A percentile compares a stretch with the other conserved stretches of the same genome.
phyloP scores from a whole-genome alignment of 495 filamentous ascomycete species.

The Glarea lozoyensis region DNA sequence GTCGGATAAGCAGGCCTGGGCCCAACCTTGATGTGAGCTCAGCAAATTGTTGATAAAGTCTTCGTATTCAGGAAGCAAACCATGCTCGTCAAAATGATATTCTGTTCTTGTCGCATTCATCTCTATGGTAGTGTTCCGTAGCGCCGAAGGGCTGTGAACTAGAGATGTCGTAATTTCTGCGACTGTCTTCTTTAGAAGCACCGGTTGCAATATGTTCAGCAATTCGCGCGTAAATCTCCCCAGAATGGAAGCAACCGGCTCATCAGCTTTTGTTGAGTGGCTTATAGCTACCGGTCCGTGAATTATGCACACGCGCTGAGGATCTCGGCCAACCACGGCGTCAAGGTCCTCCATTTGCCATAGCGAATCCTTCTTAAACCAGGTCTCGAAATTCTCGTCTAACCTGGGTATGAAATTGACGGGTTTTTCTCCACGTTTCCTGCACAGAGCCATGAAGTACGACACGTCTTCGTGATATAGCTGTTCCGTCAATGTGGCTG shows the following conservation, averaged over 20 bases:
- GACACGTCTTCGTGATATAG: conserved; percentile 93
- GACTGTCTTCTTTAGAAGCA: too few species aligned
- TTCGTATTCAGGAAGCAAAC: too few species aligned
- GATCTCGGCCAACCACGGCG: conserved; percentile 87
- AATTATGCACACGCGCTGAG: conserved; percentile 83
- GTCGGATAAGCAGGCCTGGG: too few species aligned
- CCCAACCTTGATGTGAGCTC: too few species aligned
- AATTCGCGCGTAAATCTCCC: too few species aligned
- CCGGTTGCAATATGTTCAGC: too few species aligned
- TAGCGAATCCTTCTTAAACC: conserved; percentile 97
- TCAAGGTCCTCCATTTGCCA: conserved; percentile 97
- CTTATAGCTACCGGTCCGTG: conserved; percentile 88
- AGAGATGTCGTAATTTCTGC: too few species aligned
- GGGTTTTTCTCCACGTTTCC: conserved; percentile 84
- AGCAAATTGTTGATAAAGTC: too few species aligned
- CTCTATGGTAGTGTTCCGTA: too few species aligned
- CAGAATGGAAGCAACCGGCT: conserved; percentile 84
- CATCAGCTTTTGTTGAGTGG: conserved; percentile 79
- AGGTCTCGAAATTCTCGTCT: conserved; percentile 91
- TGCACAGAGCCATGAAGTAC: conserved; percentile 82
- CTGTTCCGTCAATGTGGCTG: conserved; percentile 68
- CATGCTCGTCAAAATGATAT: too few species aligned
- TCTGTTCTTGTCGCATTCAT: too few species aligned
- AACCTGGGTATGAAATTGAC: conserved; percentile 86
- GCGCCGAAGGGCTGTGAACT: too few species aligned